phyloP scores from a whole-genome alignment of 352 stramenopile species.

The Phytophthora syringae region DNA sequence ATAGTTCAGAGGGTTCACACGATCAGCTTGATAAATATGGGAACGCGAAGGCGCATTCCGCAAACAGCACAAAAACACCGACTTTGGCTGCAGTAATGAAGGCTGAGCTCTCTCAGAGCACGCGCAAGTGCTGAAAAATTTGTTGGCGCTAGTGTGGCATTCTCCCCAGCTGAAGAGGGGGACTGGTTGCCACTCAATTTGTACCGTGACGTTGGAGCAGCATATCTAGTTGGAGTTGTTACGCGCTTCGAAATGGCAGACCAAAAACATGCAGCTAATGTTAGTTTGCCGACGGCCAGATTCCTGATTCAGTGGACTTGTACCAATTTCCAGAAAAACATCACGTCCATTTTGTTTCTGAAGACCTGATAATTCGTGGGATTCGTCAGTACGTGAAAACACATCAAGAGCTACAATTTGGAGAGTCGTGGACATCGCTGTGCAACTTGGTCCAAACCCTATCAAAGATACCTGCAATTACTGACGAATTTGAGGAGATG shows the following conservation, averaged over 20 bases:
- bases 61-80: too few relatives aligned
- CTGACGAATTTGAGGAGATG: constrained; percentile 15
- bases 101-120: not conserved
- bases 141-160: not conserved
- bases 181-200: not conserved
- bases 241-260: not conserved
- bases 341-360: not conserved
- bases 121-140: not conserved
- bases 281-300: not conserved
- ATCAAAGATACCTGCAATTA: not conserved
- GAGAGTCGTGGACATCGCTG: constrained; percentile 5
- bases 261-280: not conserved
- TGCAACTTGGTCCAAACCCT: constrained; percentile 4
- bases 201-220: not conserved
- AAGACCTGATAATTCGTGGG: constrained; percentile 1
- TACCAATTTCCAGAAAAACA: not conserved
- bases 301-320: not conserved
- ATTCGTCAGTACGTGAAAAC: too few relatives aligned
- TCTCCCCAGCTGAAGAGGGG: not conserved
- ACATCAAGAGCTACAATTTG: constrained; percentile 9
- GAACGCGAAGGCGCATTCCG: too few relatives aligned
- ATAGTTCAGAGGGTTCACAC: too few relatives aligned
- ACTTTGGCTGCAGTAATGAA: not conserved
- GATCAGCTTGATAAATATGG: too few relatives aligned
- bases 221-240: constrained; percentile 1